Evolutionary conservation across 495 filamentous ascomycete genomes (phyloP).

Genomic region (Penicillium malachiteum): DNA sequence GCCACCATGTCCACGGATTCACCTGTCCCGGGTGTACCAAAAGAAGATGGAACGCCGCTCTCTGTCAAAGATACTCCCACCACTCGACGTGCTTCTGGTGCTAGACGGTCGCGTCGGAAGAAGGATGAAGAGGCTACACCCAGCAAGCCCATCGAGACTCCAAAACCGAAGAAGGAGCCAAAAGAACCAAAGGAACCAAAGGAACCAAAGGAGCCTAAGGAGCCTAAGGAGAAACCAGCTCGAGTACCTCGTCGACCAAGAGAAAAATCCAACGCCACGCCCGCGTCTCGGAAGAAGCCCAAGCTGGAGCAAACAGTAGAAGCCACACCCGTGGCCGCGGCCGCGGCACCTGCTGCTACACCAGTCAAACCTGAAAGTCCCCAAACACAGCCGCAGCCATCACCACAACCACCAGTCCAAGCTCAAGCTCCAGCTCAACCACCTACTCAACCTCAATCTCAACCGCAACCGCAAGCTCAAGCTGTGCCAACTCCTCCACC

Average conservation of each 20-base stretch:
- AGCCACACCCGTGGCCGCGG: slow-evolving; percentile 8
- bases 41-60: slow-evolving; percentile 18
- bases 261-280: slow-evolving; percentile 36
- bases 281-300: slow-evolving; percentile 46
- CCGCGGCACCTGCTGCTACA: slow-evolving; percentile 11
- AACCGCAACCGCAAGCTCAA: slow-evolving; percentile 11
- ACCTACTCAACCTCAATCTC: slow-evolving; percentile 10
- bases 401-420: background rate
- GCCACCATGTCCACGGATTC: slow-evolving; percentile 23
- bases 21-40: slow-evolving; percentile 9
- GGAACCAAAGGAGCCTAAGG: slow-evolving; percentile 28
- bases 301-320: slow-evolving; percentile 39
- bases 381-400: background rate
- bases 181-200: slow-evolving; percentile 23
- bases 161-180: slow-evolving; percentile 29
- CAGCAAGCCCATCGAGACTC: slow-evolving; percentile 20
- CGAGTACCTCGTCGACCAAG: slow-evolving; percentile 38
- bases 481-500: slow-evolving; percentile 22
- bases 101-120: slow-evolving; percentile 49
- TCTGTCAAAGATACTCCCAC: slow-evolving; percentile 18
- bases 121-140: slow-evolving; percentile 37
- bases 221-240: slow-evolving; percentile 34
- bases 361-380: slow-evolving; percentile 15
- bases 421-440: background rate
- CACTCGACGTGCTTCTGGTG: slow-evolving; percentile 31